Evolutionary conservation across 208 protist species (phyloP).

Genomic region (Acanthamoeba healyi): DNA sequence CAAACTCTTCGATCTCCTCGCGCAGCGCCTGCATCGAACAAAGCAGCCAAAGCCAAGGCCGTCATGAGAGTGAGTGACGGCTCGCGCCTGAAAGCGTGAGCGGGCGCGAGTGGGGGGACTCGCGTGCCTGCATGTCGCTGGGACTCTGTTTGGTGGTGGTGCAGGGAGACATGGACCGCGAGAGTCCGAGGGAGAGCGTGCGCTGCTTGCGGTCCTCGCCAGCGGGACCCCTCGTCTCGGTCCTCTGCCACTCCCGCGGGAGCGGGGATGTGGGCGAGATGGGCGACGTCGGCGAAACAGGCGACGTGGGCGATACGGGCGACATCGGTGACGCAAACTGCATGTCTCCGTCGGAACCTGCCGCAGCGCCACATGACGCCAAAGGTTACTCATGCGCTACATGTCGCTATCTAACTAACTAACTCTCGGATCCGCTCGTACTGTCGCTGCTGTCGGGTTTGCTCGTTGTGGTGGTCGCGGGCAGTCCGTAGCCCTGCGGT

Average conservation of each 20-base stretch:
- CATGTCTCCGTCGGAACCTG: neutral
- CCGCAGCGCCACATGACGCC: too few relatives aligned
- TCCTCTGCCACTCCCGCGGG: neutral
- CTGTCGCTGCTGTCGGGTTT: neutral
- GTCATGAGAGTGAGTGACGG: too few relatives aligned
- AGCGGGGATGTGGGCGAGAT: neutral
- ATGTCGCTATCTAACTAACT: too few relatives aligned
- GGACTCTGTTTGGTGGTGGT: neutral
- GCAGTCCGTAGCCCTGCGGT: slow-evolving; percentile 7
- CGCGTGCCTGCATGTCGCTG: neutral
- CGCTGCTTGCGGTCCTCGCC: slow-evolving; percentile 49
- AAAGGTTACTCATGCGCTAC: too few relatives aligned
- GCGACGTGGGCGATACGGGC: slow-evolving; percentile 11
- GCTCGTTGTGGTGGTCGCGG: neutral
- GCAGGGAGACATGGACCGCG: neutral
- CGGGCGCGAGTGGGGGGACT: too few relatives aligned
- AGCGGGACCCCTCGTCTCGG: neutral
- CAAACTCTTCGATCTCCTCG: neutral
- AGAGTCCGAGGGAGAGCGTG: slow-evolving; percentile 34
- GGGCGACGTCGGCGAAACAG: neutral
- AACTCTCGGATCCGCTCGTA: too few relatives aligned
- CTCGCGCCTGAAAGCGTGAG: too few relatives aligned
- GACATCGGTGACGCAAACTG: slow-evolving; percentile 25
- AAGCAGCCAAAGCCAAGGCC: too few relatives aligned
- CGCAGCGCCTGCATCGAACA: neutral